A percentile compares a stretch with the other conserved stretches of the same genome.
Evolutionary conservation across 2,329 filamentous ascomycete species (phyloP).

Genomic region (Cadophora gregata): DNA sequence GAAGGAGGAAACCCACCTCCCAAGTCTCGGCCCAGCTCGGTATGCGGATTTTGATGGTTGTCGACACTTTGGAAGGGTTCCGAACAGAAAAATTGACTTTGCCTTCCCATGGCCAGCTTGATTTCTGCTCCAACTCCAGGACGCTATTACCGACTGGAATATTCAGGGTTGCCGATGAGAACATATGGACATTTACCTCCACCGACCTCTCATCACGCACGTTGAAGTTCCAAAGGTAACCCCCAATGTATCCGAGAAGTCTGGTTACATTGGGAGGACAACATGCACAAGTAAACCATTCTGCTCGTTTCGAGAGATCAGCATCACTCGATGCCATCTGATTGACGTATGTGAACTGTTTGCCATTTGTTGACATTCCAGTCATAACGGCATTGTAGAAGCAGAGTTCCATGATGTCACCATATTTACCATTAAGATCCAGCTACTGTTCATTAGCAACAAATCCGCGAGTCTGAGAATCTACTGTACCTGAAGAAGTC

Average conservation of each 20-base stretch:
- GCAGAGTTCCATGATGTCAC: constrained; percentile 65
- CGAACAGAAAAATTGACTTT: constrained; percentile 54
- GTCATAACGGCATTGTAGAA: constrained; percentile 66
- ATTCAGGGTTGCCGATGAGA: constrained; percentile 53
- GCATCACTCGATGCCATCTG: constrained; percentile 60
- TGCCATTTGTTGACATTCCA: constrained; percentile 61
- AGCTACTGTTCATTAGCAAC: constrained; percentile 42
- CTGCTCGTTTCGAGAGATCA: constrained; percentile 55
- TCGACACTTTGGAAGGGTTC: constrained; percentile 41
- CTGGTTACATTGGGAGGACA: constrained; percentile 66
- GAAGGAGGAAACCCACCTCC: constrained; percentile 36
- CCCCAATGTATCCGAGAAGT: constrained; percentile 60
- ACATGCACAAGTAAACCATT: constrained; percentile 66
- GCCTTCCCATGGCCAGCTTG: constrained; percentile 64
- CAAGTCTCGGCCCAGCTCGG: constrained; percentile 56
- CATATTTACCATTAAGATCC: constrained; percentile 58
- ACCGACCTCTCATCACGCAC: constrained; percentile 43
- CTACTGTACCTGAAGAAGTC: constrained; percentile 54
- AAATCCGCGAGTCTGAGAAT: neutral
- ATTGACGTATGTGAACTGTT: constrained; percentile 65
- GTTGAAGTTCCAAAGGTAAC: constrained; percentile 58
- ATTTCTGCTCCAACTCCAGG: constrained; percentile 54
- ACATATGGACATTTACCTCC: constrained; percentile 62
- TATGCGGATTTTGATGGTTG: constrained; percentile 57
- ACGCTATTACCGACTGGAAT: constrained; percentile 46